Evolutionary conservation across 257 asterid species (phyloP).

Genomic region (Solanum ossicruentum): DNA sequence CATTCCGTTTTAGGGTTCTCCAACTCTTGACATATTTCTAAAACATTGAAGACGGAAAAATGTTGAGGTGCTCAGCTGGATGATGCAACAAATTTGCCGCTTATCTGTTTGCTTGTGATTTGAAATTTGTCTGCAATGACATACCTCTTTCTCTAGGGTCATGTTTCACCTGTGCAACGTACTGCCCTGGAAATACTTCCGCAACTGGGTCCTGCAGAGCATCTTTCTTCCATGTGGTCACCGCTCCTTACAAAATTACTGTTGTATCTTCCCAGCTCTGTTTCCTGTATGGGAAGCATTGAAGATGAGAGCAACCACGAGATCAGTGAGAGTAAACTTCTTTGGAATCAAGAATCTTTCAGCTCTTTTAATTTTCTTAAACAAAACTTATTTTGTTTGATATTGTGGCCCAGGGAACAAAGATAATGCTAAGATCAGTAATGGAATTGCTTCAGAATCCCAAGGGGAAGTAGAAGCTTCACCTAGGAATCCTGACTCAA

Average conservation of each 20-base stretch:
- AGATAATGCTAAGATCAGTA: conserved; percentile 13
- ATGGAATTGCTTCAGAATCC: conserved; percentile 24
- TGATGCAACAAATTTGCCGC: not conserved
- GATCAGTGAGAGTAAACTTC: not conserved
- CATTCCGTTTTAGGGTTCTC: not conserved
- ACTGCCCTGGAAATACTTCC: conserved; percentile 71
- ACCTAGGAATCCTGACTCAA: conserved; percentile 15
- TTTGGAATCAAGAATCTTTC: not conserved
- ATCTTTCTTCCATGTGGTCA: conserved; percentile 80
- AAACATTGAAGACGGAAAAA: not conserved
- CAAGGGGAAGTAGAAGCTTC: conserved; percentile 31
- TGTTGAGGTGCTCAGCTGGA: not conserved
- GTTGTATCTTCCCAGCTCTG: conserved; percentile 71
- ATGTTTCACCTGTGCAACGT: conserved; percentile 78
- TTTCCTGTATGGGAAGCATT: conserved; percentile 33
- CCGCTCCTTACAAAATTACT: conserved; percentile 47
- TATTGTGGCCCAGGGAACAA: conserved; percentile 4
- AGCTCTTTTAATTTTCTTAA: not conserved
- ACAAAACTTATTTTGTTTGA: not conserved
- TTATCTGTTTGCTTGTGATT: not conserved
- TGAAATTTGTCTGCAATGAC: not conserved
- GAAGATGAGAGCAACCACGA: conserved; percentile 24
- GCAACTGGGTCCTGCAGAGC: conserved; percentile 54
- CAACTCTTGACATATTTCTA: not conserved
- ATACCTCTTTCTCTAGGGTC: conserved; percentile 44